phyloP scores from a whole-genome alignment of 192 early-diverging fungal genomes.

The Coemansia nantahalensis region DNA sequence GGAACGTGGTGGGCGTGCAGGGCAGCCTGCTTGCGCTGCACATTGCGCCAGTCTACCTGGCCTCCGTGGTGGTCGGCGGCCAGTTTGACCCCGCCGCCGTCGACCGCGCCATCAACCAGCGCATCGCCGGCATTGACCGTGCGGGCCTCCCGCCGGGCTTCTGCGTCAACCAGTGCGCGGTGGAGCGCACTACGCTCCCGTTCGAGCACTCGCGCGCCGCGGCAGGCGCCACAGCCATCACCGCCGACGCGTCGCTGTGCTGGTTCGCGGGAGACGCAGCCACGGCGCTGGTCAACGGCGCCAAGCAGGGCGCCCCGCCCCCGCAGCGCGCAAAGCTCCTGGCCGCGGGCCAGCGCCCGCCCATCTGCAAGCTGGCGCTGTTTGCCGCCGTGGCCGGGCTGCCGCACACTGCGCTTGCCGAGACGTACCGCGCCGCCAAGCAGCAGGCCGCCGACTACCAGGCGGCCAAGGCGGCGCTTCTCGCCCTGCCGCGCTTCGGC shows the following conservation, averaged over 20 bases:
- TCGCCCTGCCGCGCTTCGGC: slow-evolving; percentile 12
- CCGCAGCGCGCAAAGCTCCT: slow-evolving; percentile 21
- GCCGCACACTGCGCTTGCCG: neutral
- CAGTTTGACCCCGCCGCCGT: slow-evolving; percentile 61
- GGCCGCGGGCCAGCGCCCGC: slow-evolving; percentile 19
- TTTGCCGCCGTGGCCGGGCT: slow-evolving; percentile 1
- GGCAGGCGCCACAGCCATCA: slow-evolving; percentile 15
- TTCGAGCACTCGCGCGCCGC: slow-evolving; percentile 35
- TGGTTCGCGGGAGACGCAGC: slow-evolving; percentile 35
- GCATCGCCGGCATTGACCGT: slow-evolving; percentile 23
- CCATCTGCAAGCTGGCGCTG: slow-evolving; percentile 41
- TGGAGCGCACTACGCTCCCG: slow-evolving; percentile 5
- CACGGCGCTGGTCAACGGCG: slow-evolving; percentile 54
- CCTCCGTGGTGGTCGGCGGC: slow-evolving; percentile 65
- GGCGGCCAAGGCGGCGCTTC: slow-evolving; percentile 12
- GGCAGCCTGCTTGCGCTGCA: slow-evolving; percentile 67
- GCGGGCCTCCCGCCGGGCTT: slow-evolving; percentile 10
- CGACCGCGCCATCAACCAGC: slow-evolving; percentile 62
- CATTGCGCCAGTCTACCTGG: slow-evolving; percentile 67
- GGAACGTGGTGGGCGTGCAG: slow-evolving; percentile 79
- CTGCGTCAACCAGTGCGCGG: slow-evolving; percentile 12
- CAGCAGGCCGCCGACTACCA: slow-evolving; percentile 23
- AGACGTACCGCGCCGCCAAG: slow-evolving; percentile 34
- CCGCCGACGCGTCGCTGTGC: slow-evolving; percentile 40
- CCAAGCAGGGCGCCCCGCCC: slow-evolving; percentile 52